Percentiles rank a stretch among this genome's conserved stretches.
Conservation (phyloP, 2,329 filamentous ascomycete species). For the Aspergillus pseudoglaucus region DNA sequence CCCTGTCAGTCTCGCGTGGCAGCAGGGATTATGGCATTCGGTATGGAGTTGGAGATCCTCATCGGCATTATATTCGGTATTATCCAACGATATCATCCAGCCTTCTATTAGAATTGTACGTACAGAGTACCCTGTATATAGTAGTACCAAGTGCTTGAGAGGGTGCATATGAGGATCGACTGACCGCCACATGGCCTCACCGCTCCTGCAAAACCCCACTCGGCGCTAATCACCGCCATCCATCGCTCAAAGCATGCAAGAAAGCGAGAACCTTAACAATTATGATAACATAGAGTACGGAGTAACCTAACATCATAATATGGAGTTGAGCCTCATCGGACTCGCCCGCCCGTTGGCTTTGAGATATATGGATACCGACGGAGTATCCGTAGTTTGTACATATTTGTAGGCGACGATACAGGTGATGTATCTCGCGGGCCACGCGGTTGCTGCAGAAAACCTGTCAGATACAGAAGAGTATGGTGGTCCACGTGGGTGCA, state of each 20-base stretch:
- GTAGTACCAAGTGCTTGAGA: too few relatives aligned
- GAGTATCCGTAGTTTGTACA: background rate
- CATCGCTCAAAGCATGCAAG: too few relatives aligned
- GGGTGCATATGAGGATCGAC: background rate
- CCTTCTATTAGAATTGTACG: too few relatives aligned
- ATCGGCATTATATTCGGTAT: too few relatives aligned
- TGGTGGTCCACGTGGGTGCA: background rate
- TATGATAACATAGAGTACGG: too few relatives aligned
- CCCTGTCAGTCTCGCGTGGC: background rate
- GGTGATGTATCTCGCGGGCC: background rate
- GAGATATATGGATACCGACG: background rate
- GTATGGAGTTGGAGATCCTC: background rate
- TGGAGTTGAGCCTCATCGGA: background rate
- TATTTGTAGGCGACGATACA: too few relatives aligned
- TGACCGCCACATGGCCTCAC: constrained; percentile 1
- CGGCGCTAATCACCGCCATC: too few relatives aligned
- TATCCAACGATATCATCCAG: too few relatives aligned
- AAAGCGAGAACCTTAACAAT: too few relatives aligned
- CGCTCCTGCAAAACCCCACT: background rate
- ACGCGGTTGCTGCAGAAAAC: background rate
- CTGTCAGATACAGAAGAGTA: background rate
- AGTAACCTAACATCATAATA: too few relatives aligned
- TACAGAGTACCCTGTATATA: too few relatives aligned
- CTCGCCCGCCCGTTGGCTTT: background rate
- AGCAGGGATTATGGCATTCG: background rate